Evolutionary conservation across 2,329 filamentous ascomycete species (phyloP).

Genomic region (Zarea fungicola): DNA sequence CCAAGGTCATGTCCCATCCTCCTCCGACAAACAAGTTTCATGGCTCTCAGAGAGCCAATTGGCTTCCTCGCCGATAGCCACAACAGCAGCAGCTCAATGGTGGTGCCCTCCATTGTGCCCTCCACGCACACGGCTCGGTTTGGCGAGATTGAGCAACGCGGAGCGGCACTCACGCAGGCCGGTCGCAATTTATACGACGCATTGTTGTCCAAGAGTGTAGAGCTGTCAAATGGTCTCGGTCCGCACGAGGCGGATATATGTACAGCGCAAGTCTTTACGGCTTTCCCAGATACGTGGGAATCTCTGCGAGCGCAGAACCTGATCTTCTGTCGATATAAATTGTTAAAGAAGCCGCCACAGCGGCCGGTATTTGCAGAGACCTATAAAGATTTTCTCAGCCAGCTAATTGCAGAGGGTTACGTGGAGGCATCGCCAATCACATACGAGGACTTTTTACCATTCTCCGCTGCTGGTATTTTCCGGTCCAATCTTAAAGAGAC

Average conservation of each 20-base stretch:
- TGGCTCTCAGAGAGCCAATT: conserved; percentile 43
- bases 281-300: conserved; percentile 37
- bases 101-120: conserved; percentile 20
- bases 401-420: conserved; percentile 27
- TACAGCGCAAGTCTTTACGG: conserved; percentile 26
- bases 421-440: conserved; percentile 39
- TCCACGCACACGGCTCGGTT: conserved; percentile 45
- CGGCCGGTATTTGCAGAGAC: not conserved
- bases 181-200: conserved; percentile 42
- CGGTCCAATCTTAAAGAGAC: conserved; percentile 33
- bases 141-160: conserved; percentile 49
- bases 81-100: too few species aligned
- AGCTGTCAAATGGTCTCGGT: not conserved
- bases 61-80: conserved; percentile 27
- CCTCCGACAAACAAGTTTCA: conserved; percentile 49
- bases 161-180: conserved; percentile 41
- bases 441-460: conserved; percentile 50
- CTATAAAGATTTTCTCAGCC: conserved; percentile 18
- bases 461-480: conserved; percentile 49
- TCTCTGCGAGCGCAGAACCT: conserved; percentile 30
- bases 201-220: conserved; percentile 25
- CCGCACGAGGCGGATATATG: conserved; percentile 19
- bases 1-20: conserved; percentile 38
- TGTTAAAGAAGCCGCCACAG: not conserved
- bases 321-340: conserved; percentile 35